A percentile compares a stretch with the other conserved stretches of the same genome.
phyloP scores from a whole-genome alignment of 2,329 filamentous ascomycete species.

The Ceratocystis lukuohia region DNA sequence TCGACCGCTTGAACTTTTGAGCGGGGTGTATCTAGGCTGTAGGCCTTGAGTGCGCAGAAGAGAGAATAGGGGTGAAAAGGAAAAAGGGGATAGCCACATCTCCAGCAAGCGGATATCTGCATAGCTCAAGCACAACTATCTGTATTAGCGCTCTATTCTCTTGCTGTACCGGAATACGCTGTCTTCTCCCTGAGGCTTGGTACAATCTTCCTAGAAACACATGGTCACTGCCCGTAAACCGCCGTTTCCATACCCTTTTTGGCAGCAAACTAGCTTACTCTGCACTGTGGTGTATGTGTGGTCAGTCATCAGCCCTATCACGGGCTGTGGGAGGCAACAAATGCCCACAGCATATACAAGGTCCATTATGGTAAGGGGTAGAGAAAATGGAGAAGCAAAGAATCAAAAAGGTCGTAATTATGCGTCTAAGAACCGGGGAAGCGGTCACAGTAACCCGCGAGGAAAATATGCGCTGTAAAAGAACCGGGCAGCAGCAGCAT shows the following conservation, averaged over 20 bases:
- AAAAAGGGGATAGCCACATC: background rate
- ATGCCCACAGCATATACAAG: background rate
- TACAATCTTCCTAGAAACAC: background rate
- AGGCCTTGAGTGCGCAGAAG: background rate
- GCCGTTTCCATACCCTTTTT: background rate
- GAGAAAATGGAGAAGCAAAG: background rate
- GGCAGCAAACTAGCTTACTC: background rate
- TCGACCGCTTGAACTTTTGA: background rate
- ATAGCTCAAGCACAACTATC: background rate
- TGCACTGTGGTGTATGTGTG: background rate
- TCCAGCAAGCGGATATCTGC: background rate
- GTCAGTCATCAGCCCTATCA: slow-evolving; percentile 1
- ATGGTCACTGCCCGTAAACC: background rate
- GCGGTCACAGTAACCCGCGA: background rate
- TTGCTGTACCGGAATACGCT: background rate
- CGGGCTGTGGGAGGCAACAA: background rate
- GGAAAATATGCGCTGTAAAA: background rate
- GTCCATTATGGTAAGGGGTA: background rate
- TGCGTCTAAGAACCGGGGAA: background rate
- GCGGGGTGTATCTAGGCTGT: background rate
- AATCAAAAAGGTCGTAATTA: background rate
- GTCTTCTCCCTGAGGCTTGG: background rate
- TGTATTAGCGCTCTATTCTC: background rate
- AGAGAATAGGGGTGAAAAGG: background rate
- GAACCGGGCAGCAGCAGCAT: background rate